phyloP scores from a whole-genome alignment of 371 early-diverging fungal species.

The Phascolomyces articulosus region DNA sequence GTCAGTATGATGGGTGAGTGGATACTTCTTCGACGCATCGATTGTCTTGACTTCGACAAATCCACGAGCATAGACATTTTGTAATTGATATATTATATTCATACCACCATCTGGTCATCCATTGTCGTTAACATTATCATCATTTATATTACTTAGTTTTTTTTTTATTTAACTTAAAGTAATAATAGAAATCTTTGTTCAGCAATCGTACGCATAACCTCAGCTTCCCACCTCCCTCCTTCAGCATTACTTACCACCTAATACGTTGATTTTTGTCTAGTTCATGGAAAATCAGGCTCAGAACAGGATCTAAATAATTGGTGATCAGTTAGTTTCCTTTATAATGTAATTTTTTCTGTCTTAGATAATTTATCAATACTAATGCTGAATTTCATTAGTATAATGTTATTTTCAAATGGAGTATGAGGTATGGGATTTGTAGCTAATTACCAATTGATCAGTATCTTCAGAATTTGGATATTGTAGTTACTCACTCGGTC shows the following conservation, averaged over 20 bases:
- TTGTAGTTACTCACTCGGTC: background rate
- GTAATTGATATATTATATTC: constrained; percentile 2
- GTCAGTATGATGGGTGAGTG: constrained; percentile 16
- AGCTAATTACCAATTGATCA: constrained; percentile 2
- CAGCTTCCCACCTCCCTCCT: background rate
- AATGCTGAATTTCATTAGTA: background rate
- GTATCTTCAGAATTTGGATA: background rate
- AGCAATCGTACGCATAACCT: background rate
- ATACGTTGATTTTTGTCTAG: constrained; percentile 1
- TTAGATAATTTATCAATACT: constrained; percentile 1
- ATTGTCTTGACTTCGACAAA: constrained; percentile 22
- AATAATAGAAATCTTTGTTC: background rate
- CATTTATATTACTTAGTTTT: background rate
- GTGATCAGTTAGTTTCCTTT: constrained; percentile 5
- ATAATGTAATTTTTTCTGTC: background rate
- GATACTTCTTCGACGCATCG: constrained; percentile 3
- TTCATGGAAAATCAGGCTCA: constrained; percentile 8
- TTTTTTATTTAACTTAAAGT: constrained; percentile 8
- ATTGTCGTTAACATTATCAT: background rate
- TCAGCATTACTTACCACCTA: constrained; percentile 5
- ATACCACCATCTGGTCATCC: constrained; percentile 14
- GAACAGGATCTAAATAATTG: constrained; percentile 10
- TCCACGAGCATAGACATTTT: constrained; percentile 16
- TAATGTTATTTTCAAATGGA: background rate
- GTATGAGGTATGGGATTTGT: background rate